Conservation (phyloP, 192 early-diverging fungal species). For the Spizellomyces sp. region DNA sequence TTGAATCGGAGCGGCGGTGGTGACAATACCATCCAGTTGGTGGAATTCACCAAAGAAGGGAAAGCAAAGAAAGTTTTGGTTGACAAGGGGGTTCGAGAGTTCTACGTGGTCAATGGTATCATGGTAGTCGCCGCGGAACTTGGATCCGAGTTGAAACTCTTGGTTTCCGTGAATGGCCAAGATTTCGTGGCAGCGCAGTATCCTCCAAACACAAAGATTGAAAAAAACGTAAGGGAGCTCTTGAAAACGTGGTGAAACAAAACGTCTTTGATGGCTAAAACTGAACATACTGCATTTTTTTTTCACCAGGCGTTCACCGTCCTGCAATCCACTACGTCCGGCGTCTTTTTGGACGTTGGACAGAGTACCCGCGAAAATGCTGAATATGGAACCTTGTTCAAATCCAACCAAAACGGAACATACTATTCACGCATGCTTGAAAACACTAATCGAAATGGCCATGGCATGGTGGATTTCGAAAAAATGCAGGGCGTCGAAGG, state of each 20-base stretch:
- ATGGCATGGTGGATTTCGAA: slow-evolving; percentile 85
- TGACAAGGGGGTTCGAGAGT: slow-evolving; percentile 72
- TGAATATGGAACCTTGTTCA: slow-evolving; percentile 86
- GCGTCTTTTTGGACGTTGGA: slow-evolving; percentile 48
- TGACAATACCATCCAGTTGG: slow-evolving; percentile 73
- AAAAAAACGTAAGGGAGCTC: slow-evolving; percentile 53
- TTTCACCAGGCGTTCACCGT: slow-evolving; percentile 70
- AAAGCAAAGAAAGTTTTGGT: slow-evolving; percentile 53
- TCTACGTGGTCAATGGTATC: slow-evolving; percentile 76
- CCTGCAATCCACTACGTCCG: slow-evolving; percentile 73
- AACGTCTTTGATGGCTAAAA: background rate
- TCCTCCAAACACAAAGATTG: slow-evolving; percentile 77
- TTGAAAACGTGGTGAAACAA: background rate
- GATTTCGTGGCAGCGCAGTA: slow-evolving; percentile 75
- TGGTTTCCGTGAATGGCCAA: slow-evolving; percentile 75
- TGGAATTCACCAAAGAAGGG: slow-evolving; percentile 57
- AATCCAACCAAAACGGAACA: slow-evolving; percentile 84
- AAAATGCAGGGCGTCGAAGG: slow-evolving; percentile 86
- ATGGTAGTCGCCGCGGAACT: slow-evolving; percentile 74
- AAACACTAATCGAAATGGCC: slow-evolving; percentile 76
- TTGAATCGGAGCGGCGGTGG: slow-evolving; percentile 39
- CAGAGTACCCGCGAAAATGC: slow-evolving; percentile 38
- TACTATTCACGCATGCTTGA: slow-evolving; percentile 75
- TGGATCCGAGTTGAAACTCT: slow-evolving; percentile 58
- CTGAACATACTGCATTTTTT: slow-evolving; percentile 5